Base-by-base conservation (phyloP, 768 basidiomycete species). In the Rhodotorula babjevae region DNA sequence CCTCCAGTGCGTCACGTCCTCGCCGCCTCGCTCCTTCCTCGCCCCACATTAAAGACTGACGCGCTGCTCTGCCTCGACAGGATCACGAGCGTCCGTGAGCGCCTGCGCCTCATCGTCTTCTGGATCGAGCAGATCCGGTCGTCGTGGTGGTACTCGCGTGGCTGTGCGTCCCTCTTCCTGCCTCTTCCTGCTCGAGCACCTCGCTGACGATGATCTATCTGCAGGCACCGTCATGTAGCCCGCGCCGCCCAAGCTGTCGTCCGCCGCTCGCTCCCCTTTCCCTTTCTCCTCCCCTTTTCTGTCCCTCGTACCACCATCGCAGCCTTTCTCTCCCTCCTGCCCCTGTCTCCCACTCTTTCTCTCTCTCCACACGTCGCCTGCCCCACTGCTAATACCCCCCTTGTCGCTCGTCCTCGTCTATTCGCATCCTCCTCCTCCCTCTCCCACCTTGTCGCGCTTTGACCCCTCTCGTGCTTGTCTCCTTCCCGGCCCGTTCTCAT, bases 41-140 rank as follows among this genome's bases (percentile, higher is more conserved):
- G 6, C n/a, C n/a, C n/a, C n/a, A 27, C 10, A 29, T 53, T 6
- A 9, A 14, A 19, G 52, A 31, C 49, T 19, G 10, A 36, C 33
- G 9, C 31, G 6, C 29, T 92, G 1, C 88, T 94, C 63, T 86
- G 87, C n/a, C n/a, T 70, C 90, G 87, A 65, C 85, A 68, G 69
- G 16, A 79, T 76, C 52, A 77, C 75, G 33, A 71, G 68, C 46
- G 71, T 90, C 0, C 85, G 89, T 40, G 83, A 96, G 72, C 85
- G 95, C 46, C 82, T 98, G 65, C 84, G 89, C 67, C 84, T 98
- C 77, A 89, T 96, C 69, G 90, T 91, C 40, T 90, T 92, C 78
- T 98, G 95, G 95, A 94, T 97, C 78, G 92, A 96, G 82, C 86
- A 87, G 78, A 82, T 90, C 68, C 83, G 85, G 64, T 83, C 83